Evolutionary conservation across 177 flowering plant genomes (phyloP), one percentile per base, ranked within the genome.

Genomic region (Tripterygium wilfordii): DNA sequence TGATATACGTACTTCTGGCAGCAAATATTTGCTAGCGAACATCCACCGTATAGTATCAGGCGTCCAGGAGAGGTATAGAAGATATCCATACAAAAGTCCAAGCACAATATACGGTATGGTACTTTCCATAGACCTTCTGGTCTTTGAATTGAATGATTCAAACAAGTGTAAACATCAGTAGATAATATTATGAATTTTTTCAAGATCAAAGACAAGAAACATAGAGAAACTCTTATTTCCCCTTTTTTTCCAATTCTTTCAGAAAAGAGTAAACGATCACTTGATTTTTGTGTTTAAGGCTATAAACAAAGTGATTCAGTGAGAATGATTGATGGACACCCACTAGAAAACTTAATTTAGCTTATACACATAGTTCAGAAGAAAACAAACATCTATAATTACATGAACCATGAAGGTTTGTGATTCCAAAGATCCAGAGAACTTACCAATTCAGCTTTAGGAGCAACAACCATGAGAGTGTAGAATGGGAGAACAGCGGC

Each of bases 401-500:
- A 47, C 8, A 31, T 10, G 25, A 32, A 31, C 14, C 4, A 4
- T 5, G 16, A 35, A 19, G 18, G 42, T 38, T 16, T 19, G 20
- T 15, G 3, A 3, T 5, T 17, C 10, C 20, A 16, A 6, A 38
- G 13, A 10, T 12, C 3, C 5, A 25, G 29, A 42, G 48, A 48
- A 57, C 65, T 52, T 58, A 88, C 98, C 61, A 88, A 54, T 45
- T 79, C 71, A 25, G 96, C 67, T 65, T 69, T 82, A 32, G 98
- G 98, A 57, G 95, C 98, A 18, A 82, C 41, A 57, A 91, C 90
- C 96, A 91, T 91, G 50, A 85, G 79, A 16, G 85, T 71, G 53
- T 91, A 91, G 62, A 91, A 88, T 43, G 98, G 98, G 33, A 91
- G 92, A 64, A 91, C 96, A 46, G 95, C 92, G 49, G 58, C 85